Conservation (phyloP, 495 filamentous ascomycete genomes). For the Daldinia caldariorum region DNA sequence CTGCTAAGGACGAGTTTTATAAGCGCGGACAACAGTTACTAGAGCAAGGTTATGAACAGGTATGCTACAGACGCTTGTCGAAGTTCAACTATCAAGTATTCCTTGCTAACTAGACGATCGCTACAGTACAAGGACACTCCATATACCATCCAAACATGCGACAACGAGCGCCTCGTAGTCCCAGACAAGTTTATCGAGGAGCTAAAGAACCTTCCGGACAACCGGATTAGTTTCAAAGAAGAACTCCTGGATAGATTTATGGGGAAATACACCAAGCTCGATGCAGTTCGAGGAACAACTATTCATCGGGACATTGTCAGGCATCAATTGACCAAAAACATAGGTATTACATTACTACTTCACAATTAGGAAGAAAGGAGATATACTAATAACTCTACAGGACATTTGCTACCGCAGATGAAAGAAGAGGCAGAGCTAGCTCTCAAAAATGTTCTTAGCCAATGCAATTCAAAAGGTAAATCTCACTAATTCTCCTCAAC, state of each 20-base stretch:
- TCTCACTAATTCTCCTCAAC: not conserved
- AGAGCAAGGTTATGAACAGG: not conserved
- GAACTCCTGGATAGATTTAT: not conserved
- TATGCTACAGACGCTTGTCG: not conserved
- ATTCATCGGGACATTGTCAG: constrained; percentile 1
- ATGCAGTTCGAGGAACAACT: not conserved
- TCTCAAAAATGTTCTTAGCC: not conserved
- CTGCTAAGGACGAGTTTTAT: not conserved
- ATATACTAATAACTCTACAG: not conserved
- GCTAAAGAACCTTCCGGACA: not conserved
- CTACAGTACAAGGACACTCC: not conserved
- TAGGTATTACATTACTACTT: not conserved
- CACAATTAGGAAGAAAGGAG: not conserved
- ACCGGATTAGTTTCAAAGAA: not conserved
- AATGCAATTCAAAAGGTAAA: not conserved
- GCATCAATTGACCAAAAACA: not conserved
- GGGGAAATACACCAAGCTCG: constrained; percentile 1
- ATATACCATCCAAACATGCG: not conserved
- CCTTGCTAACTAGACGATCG: not conserved
- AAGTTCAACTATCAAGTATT: not conserved
- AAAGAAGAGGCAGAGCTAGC: constrained; percentile 2
- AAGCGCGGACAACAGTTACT: not conserved
- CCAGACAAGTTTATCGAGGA: constrained; percentile 1
- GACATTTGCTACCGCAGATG: not conserved
- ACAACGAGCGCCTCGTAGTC: not conserved